phyloP scores from a whole-genome alignment of 2,329 filamentous ascomycete genomes.

The Curvularia sp. region DNA sequence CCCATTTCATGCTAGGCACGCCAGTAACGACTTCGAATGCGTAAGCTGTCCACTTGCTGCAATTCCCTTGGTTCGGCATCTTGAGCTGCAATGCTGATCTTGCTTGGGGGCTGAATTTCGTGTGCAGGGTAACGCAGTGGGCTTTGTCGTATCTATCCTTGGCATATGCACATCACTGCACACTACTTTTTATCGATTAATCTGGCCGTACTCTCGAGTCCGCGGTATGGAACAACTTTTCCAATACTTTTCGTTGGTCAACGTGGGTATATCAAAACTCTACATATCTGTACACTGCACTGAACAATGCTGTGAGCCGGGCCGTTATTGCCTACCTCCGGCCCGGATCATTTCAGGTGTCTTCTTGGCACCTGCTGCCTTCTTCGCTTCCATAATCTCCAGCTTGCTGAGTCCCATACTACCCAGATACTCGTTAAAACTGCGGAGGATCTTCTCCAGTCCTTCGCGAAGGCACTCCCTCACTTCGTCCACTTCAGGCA shows the following conservation, averaged over 20 bases:
- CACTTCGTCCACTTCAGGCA: constrained; percentile 74
- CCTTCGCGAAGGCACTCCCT: constrained; percentile 69
- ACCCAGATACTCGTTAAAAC: constrained; percentile 76
- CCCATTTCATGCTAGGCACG: constrained; percentile 6
- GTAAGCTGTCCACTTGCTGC: background rate
- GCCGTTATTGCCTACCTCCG: background rate
- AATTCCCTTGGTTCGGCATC: background rate
- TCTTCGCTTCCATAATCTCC: constrained; percentile 71
- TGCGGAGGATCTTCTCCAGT: constrained; percentile 69
- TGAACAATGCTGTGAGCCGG: background rate
- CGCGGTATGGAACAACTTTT: background rate
- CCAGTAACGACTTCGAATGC: constrained; percentile 5
- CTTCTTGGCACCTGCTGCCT: constrained; percentile 26
- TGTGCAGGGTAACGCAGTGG: background rate
- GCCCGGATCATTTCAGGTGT: constrained; percentile 36
- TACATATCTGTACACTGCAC: constrained; percentile 3
- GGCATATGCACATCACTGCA: background rate
- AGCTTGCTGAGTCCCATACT: constrained; percentile 72
- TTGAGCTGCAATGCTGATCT: background rate
- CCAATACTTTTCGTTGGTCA: background rate
- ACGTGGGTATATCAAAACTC: constrained; percentile 5
- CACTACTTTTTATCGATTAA: background rate
- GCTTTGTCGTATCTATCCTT: background rate
- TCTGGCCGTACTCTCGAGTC: background rate
- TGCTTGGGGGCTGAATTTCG: background rate